Base-by-base conservation (phyloP, 2,329 filamentous ascomycete genomes). In the Tolypocladium sp. region DNA sequence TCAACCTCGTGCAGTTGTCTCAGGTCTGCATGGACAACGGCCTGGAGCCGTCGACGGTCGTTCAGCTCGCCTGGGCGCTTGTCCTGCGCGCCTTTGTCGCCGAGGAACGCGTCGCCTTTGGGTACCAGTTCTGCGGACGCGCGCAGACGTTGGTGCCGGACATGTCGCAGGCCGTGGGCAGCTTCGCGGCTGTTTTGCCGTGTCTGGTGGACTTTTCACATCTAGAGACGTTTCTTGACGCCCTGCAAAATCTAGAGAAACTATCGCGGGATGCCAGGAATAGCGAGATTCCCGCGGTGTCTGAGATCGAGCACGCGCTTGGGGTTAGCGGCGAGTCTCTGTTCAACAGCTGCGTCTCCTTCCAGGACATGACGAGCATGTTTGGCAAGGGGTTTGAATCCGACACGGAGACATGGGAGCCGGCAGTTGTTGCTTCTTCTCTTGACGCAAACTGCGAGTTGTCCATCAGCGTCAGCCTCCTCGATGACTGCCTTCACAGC, bases 1-100 rank as follows among this genome's bases (percentile, higher is more conserved):
- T 81, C 17, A 68, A 73, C 0, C 71, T 67, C 5, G 66, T 73
- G 35, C 70, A 74, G 3, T 64, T 82, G 2, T 73, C 78, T 12
- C 71, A 76, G 10, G 83, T 83, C 53, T 73, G 71, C 57, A 58
- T 64, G 0, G 55, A 72, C 73, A 52, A 72, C 61, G 9, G 72
- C 10, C 72, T 82, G 3, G 77, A 77, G 0, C 69, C 79, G 0
- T 76, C 80, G 0, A 77, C 80, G 0, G 72, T 85, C 4, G 72
- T 87, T 4, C 78, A 81, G 30, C 76, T 84, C n/a, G 82, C 83
- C 0, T 87, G 84, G 84, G 81, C 77, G 0, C 71, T 87, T 25
- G 74, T 85, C 0, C 71, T 86, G 0, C 78, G 82, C 2, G 74
- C 77, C 1, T 86, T 83, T 63, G 77, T 81, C 3, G 81, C 81